Base-by-base conservation (phyloP, 177 flowering plant genomes). In the Vitis hybrid region DNA sequence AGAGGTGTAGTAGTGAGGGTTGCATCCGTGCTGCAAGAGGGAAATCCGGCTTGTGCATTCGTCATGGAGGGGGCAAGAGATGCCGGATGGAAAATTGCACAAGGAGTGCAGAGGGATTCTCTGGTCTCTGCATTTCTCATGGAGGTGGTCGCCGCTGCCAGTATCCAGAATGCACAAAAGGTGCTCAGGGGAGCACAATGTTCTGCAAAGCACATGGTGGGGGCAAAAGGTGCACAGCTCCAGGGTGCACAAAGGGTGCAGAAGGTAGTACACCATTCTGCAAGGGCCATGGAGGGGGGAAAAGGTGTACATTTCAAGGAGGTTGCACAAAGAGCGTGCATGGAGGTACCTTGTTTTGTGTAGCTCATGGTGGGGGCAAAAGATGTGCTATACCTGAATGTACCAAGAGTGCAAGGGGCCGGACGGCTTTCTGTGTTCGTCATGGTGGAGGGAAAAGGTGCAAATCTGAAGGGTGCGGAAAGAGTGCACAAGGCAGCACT, bases 161-260 rank as follows among this genome's bases (percentile, higher is more conserved):
- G 73, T 80, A 73, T 66, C 70, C 81, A 1, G 86, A 67, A 18
- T 94, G 99, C 80, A 73, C 91, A 1, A 94, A 94, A 77, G 99
- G 99, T 60, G 99, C 99, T 26, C 99, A 94, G 76, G 99, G 99
- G 60, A 92, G 99, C 85, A 94, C 99, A 0, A 85, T 88, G 94
- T 92, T 84, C 62, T 94, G 99, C 86, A 94, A 94, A 80, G 98
- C 99, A 3, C 98, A 94, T 73, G 99, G 99, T 67, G 99, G 99
- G 26, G 99, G 98, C 2, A 94, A 92, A 75, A 84, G 99, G 66
- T 94, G 99, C 80, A 90, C 96, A 0, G 72, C 74, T 72, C 74
- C 71, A 26, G 97, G 93, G 12, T 94, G 99, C 81, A 86, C 88
- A 9, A 94, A 94, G 71, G 98, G 98, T 15, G 98, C 98, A 45